phyloP scores from a whole-genome alignment of 2,329 filamentous ascomycete species.

The Diplocarpon mali region DNA sequence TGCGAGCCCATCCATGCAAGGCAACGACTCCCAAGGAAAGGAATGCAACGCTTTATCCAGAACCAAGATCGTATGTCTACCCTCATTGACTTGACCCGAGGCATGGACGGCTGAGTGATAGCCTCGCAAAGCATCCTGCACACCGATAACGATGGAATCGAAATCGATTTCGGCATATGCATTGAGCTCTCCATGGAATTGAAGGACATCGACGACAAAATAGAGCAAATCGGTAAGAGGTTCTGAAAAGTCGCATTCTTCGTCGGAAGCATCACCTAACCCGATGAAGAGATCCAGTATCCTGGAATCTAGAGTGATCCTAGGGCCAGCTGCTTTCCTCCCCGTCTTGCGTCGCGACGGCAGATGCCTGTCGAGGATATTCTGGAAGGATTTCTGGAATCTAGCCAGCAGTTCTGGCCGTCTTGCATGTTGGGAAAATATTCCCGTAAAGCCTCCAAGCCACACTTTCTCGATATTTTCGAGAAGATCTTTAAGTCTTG shows the following conservation, averaged over 20 bases:
- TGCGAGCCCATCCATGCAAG: conserved; percentile 67
- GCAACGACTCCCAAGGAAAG: conserved; percentile 93
- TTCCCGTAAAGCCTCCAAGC: conserved; percentile 88
- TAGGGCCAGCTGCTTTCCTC: conserved; percentile 37
- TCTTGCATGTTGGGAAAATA: conserved; percentile 68
- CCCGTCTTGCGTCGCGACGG: conserved; percentile 63
- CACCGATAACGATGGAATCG: conserved; percentile 80
- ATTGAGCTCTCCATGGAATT: conserved; percentile 92
- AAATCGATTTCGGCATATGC: conserved; percentile 98
- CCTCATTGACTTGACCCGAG: conserved; percentile 27
- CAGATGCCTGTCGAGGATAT: conserved; percentile 70
- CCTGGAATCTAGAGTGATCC: conserved; percentile 45
- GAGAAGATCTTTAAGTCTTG: conserved; percentile 64
- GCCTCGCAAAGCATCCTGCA: conserved; percentile 67
- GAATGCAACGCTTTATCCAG: conserved; percentile 83
- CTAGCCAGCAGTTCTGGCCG: conserved; percentile 54
- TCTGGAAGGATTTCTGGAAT: conserved; percentile 70
- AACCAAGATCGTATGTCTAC: conserved; percentile 71
- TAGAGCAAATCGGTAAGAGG: conserved; percentile 86
- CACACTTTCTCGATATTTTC: conserved; percentile 83
- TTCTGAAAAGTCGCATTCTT: conserved; percentile 70
- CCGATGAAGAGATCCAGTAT: conserved; percentile 85
- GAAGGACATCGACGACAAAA: conserved; percentile 90
- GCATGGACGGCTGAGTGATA: conserved; percentile 51
- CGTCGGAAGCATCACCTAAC: conserved; percentile 60